Evolutionary conservation across 2,329 filamentous ascomycete species (phyloP).

Genomic region (Metarhizium guizhouense): DNA sequence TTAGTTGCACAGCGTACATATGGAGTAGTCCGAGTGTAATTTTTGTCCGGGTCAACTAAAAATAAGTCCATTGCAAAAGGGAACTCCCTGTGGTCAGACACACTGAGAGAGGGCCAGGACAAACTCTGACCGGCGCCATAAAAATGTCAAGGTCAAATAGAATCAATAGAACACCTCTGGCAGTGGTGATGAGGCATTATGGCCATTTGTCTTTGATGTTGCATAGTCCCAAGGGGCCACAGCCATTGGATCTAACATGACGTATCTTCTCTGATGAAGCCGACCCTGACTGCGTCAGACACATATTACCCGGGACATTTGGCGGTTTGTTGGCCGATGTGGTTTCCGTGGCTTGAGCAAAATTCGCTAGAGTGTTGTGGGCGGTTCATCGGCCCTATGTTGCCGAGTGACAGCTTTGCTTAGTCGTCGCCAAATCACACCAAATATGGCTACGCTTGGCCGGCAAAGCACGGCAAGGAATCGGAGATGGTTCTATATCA

Average conservation of each 20-base stretch:
- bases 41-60: background rate
- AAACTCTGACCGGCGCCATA: background rate
- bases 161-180: background rate
- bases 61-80: background rate
- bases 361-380: background rate
- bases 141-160: background rate
- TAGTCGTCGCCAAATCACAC: slow-evolving; percentile 7
- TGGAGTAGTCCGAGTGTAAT: background rate
- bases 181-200: background rate
- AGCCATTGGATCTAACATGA: background rate
- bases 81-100: background rate
- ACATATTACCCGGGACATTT: background rate
- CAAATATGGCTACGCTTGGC: background rate
- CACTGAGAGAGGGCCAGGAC: background rate
- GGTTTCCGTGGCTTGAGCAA: background rate
- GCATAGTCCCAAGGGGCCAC: background rate
- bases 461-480: background rate
- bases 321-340: background rate
- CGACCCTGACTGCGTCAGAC: background rate
- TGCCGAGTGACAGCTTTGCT: background rate
- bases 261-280: background rate
- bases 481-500: slow-evolving; percentile 13
- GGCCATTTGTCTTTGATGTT: background rate
- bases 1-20: background rate
- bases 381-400: slow-evolving; percentile 1